Evolutionary conservation across 2,329 filamentous ascomycete species (phyloP).

Genomic region (Alternaria tenuissima): DNA sequence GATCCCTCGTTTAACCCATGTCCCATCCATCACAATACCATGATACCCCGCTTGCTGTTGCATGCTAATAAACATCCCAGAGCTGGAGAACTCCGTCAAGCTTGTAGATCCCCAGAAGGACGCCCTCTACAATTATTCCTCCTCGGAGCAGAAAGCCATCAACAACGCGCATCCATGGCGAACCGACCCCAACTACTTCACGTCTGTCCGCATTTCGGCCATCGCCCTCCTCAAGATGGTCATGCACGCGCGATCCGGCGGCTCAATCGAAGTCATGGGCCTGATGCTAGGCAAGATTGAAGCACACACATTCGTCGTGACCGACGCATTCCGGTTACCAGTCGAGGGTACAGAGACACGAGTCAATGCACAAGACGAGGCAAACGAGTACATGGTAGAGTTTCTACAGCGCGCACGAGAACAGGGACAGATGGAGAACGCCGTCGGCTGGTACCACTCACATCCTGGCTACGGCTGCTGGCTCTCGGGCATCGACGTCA

Average conservation of each 20-base stretch:
- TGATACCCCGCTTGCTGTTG: conserved; percentile 20
- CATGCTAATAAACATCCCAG: conserved; percentile 57
- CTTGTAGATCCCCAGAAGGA: conserved; percentile 88
- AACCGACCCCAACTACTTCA: conserved; percentile 85
- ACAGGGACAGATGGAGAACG: conserved; percentile 83
- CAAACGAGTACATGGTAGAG: conserved; percentile 95
- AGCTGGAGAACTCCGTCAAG: conserved; percentile 83
- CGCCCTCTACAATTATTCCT: conserved; percentile 86
- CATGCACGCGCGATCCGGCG: conserved; percentile 97
- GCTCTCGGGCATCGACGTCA: conserved; percentile 95
- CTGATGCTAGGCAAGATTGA: conserved; percentile 96
- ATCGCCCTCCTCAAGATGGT: conserved; percentile 98
- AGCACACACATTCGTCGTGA: conserved; percentile 86
- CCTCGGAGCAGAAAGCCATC: conserved; percentile 71
- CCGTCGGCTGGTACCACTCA: conserved; percentile 97
- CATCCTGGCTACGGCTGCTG: conserved; percentile 98
- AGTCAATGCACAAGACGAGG: conserved; percentile 94
- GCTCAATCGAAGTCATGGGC: conserved; percentile 94
- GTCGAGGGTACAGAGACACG: conserved; percentile 98
- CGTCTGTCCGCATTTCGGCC: conserved; percentile 89
- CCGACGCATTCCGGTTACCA: conserved; percentile 90
- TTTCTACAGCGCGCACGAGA: conserved; percentile 81
- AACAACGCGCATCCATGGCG: conserved; percentile 76
- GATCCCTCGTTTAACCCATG: background rate
- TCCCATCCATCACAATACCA: background rate